Evolutionary conservation across 441 rosid species (phyloP).

Genomic region (Iberis amara): DNA sequence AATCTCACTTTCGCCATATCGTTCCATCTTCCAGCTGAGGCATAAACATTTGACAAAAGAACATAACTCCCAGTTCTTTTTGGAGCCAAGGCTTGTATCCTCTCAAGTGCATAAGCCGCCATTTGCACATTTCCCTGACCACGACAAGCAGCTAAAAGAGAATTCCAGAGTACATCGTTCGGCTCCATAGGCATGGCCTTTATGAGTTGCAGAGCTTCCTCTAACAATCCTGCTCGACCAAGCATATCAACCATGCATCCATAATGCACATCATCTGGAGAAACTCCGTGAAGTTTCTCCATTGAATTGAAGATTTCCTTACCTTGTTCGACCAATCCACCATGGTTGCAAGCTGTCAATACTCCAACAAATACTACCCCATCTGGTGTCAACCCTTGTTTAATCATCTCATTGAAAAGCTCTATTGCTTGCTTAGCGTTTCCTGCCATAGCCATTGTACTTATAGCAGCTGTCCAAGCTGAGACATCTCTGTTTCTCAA

Average conservation of each 20-base stretch:
- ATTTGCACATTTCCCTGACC: constrained; percentile 40
- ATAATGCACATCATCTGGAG: constrained; percentile 47
- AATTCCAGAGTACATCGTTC: constrained; percentile 57
- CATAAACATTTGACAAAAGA: constrained; percentile 50
- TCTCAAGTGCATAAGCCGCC: constrained; percentile 46
- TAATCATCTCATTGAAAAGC: constrained; percentile 42
- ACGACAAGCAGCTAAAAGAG: constrained; percentile 52
- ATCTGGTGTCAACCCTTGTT: constrained; percentile 49
- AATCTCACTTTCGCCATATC: constrained; percentile 49
- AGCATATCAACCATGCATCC: constrained; percentile 66
- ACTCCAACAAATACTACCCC: constrained; percentile 38
- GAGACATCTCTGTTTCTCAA: constrained; percentile 47
- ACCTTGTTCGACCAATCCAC: constrained; percentile 49
- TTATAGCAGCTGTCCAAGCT: constrained; percentile 63
- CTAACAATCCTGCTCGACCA: constrained; percentile 53
- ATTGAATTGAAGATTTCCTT: constrained; percentile 44
- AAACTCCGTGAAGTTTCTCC: constrained; percentile 38
- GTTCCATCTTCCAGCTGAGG: constrained; percentile 53
- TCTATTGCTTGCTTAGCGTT: constrained; percentile 38
- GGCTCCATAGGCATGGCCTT: constrained; percentile 47
- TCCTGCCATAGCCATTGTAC: constrained; percentile 55
- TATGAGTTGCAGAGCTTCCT: constrained; percentile 45
- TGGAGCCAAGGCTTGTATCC: constrained; percentile 33
- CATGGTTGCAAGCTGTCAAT: constrained; percentile 53
- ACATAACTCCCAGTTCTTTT: constrained; percentile 45